Evolutionary conservation across 2,329 filamentous ascomycete genomes (phyloP), one percentile per base, ranked within the genome.

Genomic region (Cladophialophora yegresii): DNA sequence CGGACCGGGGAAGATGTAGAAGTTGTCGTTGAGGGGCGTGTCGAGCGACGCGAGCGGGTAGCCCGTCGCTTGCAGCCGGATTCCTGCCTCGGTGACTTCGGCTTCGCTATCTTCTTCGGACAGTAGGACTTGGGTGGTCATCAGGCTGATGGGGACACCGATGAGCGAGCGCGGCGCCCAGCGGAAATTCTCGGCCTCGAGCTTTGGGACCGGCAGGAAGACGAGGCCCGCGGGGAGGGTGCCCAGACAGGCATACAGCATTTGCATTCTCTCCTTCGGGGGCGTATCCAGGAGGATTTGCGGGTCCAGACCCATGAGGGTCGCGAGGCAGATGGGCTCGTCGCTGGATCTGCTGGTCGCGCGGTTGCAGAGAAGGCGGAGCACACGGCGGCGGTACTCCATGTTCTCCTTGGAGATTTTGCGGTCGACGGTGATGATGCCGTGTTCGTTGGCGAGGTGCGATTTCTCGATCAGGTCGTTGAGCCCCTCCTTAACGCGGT

Each of bases 131-230:
- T 43, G 36, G 13, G 36, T 43, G 13, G 36, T 8, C 36, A 16
- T 43, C 16, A 43, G 16, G 3, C 36, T 43, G 36, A 43, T 43
- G 16, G 36, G 36, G 36, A 43, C 10, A 6, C 36, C 36, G 36
- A 45, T 58, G 8, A 58, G 20, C 7, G 32, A 23, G 20, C 55
- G 36, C 4, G 33, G 55, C 33, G 53, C 53, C 53, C 53, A 54
- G 22, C 53, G 23, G 53, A 30, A 54, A 36, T 54, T 5, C 28
- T 54, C 30, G 12, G 23, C n/a, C 28, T 54, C 22, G 10, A 54
- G 53, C n/a, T 33, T 54, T 6, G 53, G 53, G 9, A 28, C 53
- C 10, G 53, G 53, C 53, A 54, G 20, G 53, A 54, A 54, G 53
- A 33, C 32, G 0, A 54, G 30, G n/a, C 26, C 47, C 2, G 26